phyloP scores from a whole-genome alignment of 2,329 filamentous ascomycete species.

The Penicillium fuscoglaucum region DNA sequence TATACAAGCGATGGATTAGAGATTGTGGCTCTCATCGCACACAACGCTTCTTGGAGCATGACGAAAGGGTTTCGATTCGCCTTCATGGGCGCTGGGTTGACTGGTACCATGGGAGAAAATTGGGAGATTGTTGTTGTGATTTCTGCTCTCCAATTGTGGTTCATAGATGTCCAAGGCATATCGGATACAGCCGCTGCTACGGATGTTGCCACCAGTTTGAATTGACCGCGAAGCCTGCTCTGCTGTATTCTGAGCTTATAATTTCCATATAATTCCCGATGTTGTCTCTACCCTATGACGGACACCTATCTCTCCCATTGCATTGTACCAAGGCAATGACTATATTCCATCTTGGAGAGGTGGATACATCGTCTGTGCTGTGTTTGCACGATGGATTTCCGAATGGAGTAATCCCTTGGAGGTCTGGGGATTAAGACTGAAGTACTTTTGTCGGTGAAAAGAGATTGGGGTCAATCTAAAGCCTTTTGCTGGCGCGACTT shows the following conservation, averaged over 20 bases:
- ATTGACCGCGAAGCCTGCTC: not conserved
- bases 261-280: not conserved
- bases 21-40: slow-evolving; percentile 16
- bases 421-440: not conserved
- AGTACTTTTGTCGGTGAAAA: not conserved
- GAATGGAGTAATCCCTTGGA: not conserved
- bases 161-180: slow-evolving; percentile 1
- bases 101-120: slow-evolving; percentile 8
- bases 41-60: slow-evolving; percentile 18
- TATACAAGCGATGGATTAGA: slow-evolving; percentile 17
- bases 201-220: not conserved
- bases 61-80: slow-evolving; percentile 13
- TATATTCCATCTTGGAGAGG: not conserved
- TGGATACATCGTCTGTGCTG: not conserved
- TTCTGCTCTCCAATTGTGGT: slow-evolving; percentile 17
- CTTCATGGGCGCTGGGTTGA: slow-evolving; percentile 11
- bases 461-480: too few relatives aligned
- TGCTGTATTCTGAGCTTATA: not conserved
- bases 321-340: not conserved
- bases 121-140: slow-evolving; percentile 15
- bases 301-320: not conserved
- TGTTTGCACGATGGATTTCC: too few relatives aligned
- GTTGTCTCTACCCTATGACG: not conserved
- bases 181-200: not conserved
- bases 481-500: too few relatives aligned